phyloP scores from a whole-genome alignment of 495 filamentous ascomycete genomes.

The Xylaria curta region DNA sequence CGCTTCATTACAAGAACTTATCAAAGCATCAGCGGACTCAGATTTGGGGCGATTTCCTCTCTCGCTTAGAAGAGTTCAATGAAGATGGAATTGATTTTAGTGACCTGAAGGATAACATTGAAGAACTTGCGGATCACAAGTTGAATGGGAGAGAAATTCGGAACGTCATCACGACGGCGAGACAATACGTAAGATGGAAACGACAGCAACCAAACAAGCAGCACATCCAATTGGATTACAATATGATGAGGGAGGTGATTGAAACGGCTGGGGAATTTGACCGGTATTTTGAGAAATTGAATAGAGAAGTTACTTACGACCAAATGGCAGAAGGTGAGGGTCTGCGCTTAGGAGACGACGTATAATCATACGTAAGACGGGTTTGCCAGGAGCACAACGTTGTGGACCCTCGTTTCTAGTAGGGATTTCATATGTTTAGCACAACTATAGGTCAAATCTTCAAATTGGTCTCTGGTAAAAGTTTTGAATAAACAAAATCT shows the following conservation, averaged over 20 bases:
- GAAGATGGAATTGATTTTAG: conserved; percentile 35
- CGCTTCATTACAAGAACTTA: conserved; percentile 46
- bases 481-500: too few relatives aligned
- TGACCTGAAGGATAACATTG: conserved; percentile 27
- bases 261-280: conserved; percentile 29
- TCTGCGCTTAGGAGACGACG: not conserved
- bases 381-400: not conserved
- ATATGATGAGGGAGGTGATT: conserved; percentile 34
- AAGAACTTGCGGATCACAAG: conserved; percentile 24
- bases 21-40: conserved; percentile 32
- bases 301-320: conserved; percentile 4
- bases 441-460: not conserved
- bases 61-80: conserved; percentile 28
- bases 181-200: conserved; percentile 35
- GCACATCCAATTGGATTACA: conserved; percentile 27
- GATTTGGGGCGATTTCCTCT: conserved; percentile 51
- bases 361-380: not conserved
- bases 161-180: conserved; percentile 7
- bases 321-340: not conserved
- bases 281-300: conserved; percentile 25
- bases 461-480: not conserved
- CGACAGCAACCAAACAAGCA: conserved; percentile 8
- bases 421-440: not conserved
- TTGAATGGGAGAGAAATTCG: conserved; percentile 45
- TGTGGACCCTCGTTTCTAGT: not conserved